A percentile compares a stretch with the other conserved stretches of the same genome.
Conservation (phyloP, 148 eudicot genomes). For the Nepenthes gracilis region DNA sequence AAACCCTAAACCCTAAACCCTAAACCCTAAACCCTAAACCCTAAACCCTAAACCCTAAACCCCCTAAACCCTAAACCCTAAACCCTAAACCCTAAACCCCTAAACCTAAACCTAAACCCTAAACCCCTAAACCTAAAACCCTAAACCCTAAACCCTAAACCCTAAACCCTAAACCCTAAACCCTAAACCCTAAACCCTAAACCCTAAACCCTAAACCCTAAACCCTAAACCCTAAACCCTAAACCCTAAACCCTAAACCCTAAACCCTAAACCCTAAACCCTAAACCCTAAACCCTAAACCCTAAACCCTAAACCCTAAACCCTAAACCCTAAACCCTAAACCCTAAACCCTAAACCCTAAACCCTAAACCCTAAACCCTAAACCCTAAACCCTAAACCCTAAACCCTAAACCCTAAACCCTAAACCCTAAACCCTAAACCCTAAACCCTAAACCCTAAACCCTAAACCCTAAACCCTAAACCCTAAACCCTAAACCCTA, state of each 20-base stretch:
- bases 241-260: constrained; percentile 12
- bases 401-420: constrained; percentile 10
- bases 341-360: constrained; percentile 13
- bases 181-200: constrained; percentile 16
- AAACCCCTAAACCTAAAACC: constrained; percentile 12
- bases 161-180: constrained; percentile 16
- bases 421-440: constrained; percentile 13
- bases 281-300: constrained; percentile 10
- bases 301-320: constrained; percentile 15
- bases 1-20: constrained; percentile 24
- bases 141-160: constrained; percentile 15
- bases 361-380: constrained; percentile 14
- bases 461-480: constrained; percentile 13
- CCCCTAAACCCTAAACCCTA: constrained; percentile 10
- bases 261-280: constrained; percentile 15
- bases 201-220: constrained; percentile 14
- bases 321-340: constrained; percentile 12
- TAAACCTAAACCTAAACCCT: constrained; percentile 14
- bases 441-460: constrained; percentile 12
- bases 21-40: constrained; percentile 20
- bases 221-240: constrained; percentile 12
- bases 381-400: constrained; percentile 12
- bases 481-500: constrained; percentile 12
- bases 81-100: constrained; percentile 17
- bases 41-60: constrained; percentile 11